Evolutionary conservation across 2,329 filamentous ascomycete species (phyloP).

Genomic region (Trichoderma sp.): DNA sequence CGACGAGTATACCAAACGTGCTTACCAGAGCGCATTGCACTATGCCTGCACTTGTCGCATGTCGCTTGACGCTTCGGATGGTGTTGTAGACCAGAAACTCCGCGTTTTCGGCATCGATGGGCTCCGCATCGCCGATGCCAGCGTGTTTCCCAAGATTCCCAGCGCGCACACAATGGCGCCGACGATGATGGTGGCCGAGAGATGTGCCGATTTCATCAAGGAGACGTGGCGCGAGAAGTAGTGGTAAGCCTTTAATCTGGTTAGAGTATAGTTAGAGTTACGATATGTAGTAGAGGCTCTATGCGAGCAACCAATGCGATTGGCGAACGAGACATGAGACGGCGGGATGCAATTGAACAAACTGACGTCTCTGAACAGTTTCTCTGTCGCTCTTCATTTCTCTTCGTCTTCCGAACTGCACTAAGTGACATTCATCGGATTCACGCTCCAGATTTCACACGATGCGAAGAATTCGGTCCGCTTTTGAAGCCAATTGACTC

Average conservation of each 20-base stretch:
- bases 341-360: neutral
- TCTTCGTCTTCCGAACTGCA: no score
- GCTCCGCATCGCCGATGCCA: neutral
- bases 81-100: neutral
- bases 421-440: no score
- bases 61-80: neutral
- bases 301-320: neutral
- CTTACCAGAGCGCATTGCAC: neutral
- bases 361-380: neutral
- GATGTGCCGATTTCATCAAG: conserved; percentile 1
- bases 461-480: neutral
- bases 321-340: neutral
- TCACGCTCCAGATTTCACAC: neutral
- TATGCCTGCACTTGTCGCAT: neutral
- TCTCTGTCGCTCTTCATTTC: no score
- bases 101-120: neutral
- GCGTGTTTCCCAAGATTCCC: neutral
- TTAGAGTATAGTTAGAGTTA: neutral
- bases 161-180: neutral
- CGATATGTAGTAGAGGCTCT: neutral
- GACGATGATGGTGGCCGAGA: neutral
- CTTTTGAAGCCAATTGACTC: neutral
- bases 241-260: neutral
- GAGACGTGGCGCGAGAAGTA: neutral
- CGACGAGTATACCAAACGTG: neutral